A percentile compares a stretch with the other conserved stretches of the same genome.
phyloP scores from a whole-genome alignment of 2,329 filamentous ascomycete species.

The Neonectria ditissima region DNA sequence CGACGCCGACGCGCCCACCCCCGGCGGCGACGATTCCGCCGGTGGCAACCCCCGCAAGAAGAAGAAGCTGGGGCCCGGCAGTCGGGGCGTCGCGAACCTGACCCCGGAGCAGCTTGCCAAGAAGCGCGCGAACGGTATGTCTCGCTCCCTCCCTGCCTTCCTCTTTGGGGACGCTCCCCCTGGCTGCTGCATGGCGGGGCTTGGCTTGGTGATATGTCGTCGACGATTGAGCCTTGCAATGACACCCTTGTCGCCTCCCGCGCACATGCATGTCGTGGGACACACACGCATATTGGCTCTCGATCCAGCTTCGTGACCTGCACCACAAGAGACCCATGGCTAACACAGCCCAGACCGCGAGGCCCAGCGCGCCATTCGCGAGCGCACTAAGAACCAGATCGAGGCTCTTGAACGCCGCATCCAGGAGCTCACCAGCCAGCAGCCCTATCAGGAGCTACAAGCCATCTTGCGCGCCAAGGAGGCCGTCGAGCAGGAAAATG shows the following conservation, averaged over 20 bases:
- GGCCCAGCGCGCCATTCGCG: slow-evolving; percentile 85
- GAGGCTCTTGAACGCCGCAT: slow-evolving; percentile 79
- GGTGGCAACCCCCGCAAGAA: slow-evolving; percentile 53
- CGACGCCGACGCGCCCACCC: slow-evolving; percentile 39
- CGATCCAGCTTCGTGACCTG: neutral
- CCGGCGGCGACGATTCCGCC: slow-evolving; percentile 37
- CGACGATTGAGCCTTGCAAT: neutral
- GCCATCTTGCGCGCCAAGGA: slow-evolving; percentile 81
- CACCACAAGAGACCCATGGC: slow-evolving; percentile 26
- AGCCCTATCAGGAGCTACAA: slow-evolving; percentile 88
- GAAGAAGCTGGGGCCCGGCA: slow-evolving; percentile 58
- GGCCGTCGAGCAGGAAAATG: slow-evolving; percentile 81
- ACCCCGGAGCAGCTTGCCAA: slow-evolving; percentile 81
- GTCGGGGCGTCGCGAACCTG: slow-evolving; percentile 69
- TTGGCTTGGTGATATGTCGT: neutral
- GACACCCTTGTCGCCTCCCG: neutral
- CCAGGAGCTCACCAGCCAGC: slow-evolving; percentile 79
- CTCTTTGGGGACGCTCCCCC: neutral
- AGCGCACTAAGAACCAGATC: slow-evolving; percentile 84
- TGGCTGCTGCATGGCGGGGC: neutral
- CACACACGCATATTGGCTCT: neutral
- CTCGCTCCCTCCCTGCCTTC: slow-evolving; percentile 36
- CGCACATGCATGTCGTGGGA: too few species aligned
- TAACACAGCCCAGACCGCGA: slow-evolving; percentile 73
- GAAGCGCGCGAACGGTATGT: slow-evolving; percentile 67